Percentiles rank a stretch among this genome's conserved stretches.
Evolutionary conservation across 371 early-diverging fungal species (phyloP).

Genomic region (Chytridium lagenaria): DNA sequence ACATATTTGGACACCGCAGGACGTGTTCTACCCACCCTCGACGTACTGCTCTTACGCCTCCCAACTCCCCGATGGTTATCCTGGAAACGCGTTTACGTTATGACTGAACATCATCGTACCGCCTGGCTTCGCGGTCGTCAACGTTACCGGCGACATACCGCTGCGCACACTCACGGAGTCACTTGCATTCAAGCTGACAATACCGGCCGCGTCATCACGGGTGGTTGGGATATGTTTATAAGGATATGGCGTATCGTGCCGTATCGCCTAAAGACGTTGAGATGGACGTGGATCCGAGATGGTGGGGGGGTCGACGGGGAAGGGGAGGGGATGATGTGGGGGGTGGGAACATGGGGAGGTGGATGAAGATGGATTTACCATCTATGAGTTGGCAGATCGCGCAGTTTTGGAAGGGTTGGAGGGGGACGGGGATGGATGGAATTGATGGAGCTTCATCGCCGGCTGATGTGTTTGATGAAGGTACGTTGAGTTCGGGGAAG

Average conservation of each 20-base stretch:
- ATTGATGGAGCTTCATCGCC: not conserved
- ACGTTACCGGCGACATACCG: constrained; percentile 12
- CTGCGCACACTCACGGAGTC: constrained; percentile 24
- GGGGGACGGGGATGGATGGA: too few relatives aligned
- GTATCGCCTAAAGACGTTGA: too few relatives aligned
- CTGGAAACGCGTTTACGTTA: not conserved
- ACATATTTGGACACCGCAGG: not conserved
- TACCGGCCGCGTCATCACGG: constrained; percentile 13
- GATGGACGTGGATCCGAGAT: too few relatives aligned
- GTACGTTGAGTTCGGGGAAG: too few relatives aligned
- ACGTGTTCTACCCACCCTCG: not conserved
- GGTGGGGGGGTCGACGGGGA: constrained; percentile 7
- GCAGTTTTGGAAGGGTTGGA: not conserved
- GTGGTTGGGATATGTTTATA: constrained; percentile 30
- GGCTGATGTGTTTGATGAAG: not conserved
- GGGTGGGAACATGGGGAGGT: constrained; percentile 17
- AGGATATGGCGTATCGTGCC: constrained; percentile 26
- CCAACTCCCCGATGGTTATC: too few relatives aligned
- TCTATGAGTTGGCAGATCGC: constrained; percentile 23
- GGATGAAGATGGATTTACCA: constrained; percentile 25
- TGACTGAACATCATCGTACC: not conserved
- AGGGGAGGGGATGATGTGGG: not conserved
- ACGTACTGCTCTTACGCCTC: not conserved
- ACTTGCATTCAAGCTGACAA: constrained; percentile 19
- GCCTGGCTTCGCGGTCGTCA: not conserved